Conservation (phyloP, 805 yeast species). For the Zygoascus tannicola region DNA sequence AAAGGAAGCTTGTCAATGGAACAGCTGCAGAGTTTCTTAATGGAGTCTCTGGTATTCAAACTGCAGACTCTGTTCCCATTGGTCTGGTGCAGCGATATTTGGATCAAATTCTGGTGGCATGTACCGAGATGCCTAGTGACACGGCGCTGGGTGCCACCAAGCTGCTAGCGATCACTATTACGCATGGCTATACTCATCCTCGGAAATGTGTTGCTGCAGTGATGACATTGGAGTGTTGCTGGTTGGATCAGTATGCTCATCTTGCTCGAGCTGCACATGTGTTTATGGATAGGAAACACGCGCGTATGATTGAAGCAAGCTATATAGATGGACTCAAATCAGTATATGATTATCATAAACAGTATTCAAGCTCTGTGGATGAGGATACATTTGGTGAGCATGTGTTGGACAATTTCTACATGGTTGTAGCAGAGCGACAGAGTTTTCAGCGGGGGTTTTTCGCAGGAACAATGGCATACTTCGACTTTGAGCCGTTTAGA, state of each 20-base stretch:
- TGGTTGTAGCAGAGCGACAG: slow-evolving; percentile 34
- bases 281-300: slow-evolving; percentile 55
- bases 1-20: background rate
- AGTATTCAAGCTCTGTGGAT: slow-evolving; percentile 24
- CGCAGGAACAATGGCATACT: slow-evolving; percentile 26
- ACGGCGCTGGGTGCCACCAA: slow-evolving; percentile 44
- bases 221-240: slow-evolving; percentile 57
- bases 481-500: slow-evolving; percentile 24
- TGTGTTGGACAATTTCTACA: slow-evolving; percentile 33
- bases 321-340: slow-evolving; percentile 53
- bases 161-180: slow-evolving; percentile 47
- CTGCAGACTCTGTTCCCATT: slow-evolving; percentile 65
- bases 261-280: slow-evolving; percentile 46
- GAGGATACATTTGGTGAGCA: slow-evolving; percentile 24
- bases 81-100: slow-evolving; percentile 60
- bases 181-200: slow-evolving; percentile 69
- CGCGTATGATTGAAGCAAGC: slow-evolving; percentile 57
- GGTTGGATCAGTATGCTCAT: slow-evolving; percentile 33
- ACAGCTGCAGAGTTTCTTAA: slow-evolving; percentile 46
- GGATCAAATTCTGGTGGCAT: slow-evolving; percentile 34
- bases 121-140: no score
- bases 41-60: slow-evolving; percentile 41
- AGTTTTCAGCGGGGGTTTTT: slow-evolving; percentile 37
- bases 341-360: slow-evolving; percentile 39
- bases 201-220: slow-evolving; percentile 51